phyloP scores from a whole-genome alignment of 768 basidiomycete species.

The Auricularia auricula-judae region DNA sequence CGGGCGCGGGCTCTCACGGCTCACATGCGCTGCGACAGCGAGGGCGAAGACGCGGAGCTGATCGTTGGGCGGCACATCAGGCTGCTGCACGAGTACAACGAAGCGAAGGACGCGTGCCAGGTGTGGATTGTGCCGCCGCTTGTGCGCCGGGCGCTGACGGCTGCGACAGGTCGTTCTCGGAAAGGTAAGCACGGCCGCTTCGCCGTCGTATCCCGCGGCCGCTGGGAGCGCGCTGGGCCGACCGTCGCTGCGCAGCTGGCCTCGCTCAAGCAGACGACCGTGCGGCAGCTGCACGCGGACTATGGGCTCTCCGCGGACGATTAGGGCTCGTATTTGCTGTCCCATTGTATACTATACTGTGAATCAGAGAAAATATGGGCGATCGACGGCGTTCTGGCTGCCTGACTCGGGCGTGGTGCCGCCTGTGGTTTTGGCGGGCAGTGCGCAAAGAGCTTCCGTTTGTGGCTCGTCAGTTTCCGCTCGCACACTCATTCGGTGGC shows the following conservation, averaged over 20 bases:
- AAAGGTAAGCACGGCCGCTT: constrained; percentile 34
- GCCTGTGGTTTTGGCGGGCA: not conserved
- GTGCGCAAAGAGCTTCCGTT: not conserved
- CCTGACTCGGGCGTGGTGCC: not conserved
- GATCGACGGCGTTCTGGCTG: not conserved
- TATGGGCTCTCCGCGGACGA: constrained; percentile 52
- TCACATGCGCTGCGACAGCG: constrained; percentile 16
- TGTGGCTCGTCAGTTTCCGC: not conserved
- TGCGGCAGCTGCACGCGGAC: constrained; percentile 65
- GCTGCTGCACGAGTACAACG: constrained; percentile 66
- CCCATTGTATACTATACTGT: not conserved
- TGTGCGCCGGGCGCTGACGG: not conserved
- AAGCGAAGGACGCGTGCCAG: constrained; percentile 77
- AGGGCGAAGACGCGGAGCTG: constrained; percentile 37
- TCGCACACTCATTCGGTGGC: not conserved
- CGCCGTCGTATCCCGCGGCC: not conserved
- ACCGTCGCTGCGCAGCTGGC: constrained; percentile 45
- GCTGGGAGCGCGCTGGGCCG: constrained; percentile 8
- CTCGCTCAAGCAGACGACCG: constrained; percentile 51
- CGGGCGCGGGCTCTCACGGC: not conserved
- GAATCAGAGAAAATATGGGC: not conserved
- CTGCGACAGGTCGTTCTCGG: constrained; percentile 60
- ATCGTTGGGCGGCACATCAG: constrained; percentile 60
- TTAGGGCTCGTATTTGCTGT: constrained; percentile 14
- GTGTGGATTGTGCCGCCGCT: constrained; percentile 19